Percentiles rank a stretch among this genome's conserved stretches.
phyloP scores from a whole-genome alignment of 176 grass and related monocot species.

The Rhynchospora tenuis region DNA sequence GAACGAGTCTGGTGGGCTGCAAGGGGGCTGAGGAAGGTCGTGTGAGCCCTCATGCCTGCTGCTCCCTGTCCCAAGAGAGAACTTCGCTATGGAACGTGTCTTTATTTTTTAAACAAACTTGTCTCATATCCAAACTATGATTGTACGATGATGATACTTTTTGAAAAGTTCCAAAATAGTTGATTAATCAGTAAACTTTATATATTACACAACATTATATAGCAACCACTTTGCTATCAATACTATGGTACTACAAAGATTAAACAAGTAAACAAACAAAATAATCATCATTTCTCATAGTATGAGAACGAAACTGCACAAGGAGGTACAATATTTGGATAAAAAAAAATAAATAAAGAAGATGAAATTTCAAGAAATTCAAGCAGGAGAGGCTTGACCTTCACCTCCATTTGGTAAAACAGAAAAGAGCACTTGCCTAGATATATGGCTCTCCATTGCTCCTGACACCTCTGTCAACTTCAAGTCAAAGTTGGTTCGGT shows the following conservation, averaged over 20 bases:
- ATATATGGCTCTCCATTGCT: slow-evolving; percentile 75
- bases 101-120: too few relatives aligned
- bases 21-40: too few relatives aligned
- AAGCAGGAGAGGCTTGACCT: slow-evolving; percentile 46
- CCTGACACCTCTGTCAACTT: slow-evolving; percentile 67
- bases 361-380: background rate
- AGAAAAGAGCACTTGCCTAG: slow-evolving; percentile 76
- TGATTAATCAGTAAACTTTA: background rate
- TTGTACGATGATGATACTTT: too few relatives aligned
- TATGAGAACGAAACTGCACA: slow-evolving; percentile 14
- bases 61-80: too few relatives aligned
- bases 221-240: background rate
- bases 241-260: background rate
- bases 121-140: too few relatives aligned
- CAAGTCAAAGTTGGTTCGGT: slow-evolving; percentile 66
- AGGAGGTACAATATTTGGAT: background rate
- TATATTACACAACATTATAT: background rate
- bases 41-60: too few relatives aligned
- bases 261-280: slow-evolving; percentile 9
- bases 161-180: background rate
- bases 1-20: too few relatives aligned
- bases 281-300: slow-evolving; percentile 17
- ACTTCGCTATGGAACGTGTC: too few relatives aligned
- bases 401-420: slow-evolving; percentile 56
- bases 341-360: background rate